Percentiles rank a stretch among this genome's conserved stretches.
These are phyloP conservation scores for Cadophora sp. DNA, from an alignment of 2,329 filamentous ascomycete species.

Conservation along the genomic window DNA sequence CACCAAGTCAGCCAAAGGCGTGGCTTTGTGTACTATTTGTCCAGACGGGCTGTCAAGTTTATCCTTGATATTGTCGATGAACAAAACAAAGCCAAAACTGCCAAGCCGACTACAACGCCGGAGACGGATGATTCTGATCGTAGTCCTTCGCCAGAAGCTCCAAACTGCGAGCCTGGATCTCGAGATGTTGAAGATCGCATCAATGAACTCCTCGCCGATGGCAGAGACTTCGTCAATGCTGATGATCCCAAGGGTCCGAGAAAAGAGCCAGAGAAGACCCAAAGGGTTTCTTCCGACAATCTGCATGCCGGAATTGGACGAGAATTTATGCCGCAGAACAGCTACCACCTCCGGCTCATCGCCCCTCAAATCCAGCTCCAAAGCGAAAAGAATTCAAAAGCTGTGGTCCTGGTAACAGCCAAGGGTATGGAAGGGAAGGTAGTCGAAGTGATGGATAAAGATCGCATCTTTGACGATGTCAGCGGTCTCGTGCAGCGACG, in stretches of 20 bases:
- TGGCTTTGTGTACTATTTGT: slow-evolving; percentile 98
- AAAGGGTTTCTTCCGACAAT: slow-evolving; percentile 59
- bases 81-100: slow-evolving; percentile 67
- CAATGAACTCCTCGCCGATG: slow-evolving; percentile 83
- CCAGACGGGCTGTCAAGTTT: slow-evolving; percentile 93
- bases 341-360: slow-evolving; percentile 92
- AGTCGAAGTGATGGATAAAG: slow-evolving; percentile 97
- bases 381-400: slow-evolving; percentile 96
- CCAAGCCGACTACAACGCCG: slow-evolving; percentile 43
- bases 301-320: slow-evolving; percentile 79
- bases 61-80: slow-evolving; percentile 98
- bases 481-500: slow-evolving; percentile 94
- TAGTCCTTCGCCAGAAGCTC: slow-evolving; percentile 31
- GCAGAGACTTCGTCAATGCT: slow-evolving; percentile 79
- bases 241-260: slow-evolving; percentile 53
- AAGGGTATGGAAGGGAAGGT: slow-evolving; percentile 99
- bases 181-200: slow-evolving; percentile 83
- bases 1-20: slow-evolving; percentile 96
- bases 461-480: slow-evolving; percentile 88
- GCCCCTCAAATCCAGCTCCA: slow-evolving; percentile 98
- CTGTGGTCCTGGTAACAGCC: slow-evolving; percentile 94
- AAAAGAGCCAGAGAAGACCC: slow-evolving; percentile 35
- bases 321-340: slow-evolving; percentile 90
- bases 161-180: slow-evolving; percentile 47
- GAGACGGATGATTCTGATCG: slow-evolving; percentile 38